Conservation (phyloP, 345 rosid species). For the Erucastrum elatum region DNA sequence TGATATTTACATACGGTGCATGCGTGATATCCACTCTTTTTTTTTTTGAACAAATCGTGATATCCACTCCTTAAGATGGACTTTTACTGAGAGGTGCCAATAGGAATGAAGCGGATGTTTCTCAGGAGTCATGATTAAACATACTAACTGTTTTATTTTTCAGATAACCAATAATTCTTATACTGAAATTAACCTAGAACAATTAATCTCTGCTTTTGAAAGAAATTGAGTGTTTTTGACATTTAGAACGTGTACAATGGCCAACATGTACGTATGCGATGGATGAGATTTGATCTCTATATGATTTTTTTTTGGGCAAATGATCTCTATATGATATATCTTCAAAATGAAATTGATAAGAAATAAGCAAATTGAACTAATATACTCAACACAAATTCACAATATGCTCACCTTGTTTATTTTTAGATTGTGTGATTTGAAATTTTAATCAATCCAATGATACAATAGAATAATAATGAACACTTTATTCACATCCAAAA, state of each 20-base stretch:
- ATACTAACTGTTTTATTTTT: neutral
- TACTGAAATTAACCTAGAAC: neutral
- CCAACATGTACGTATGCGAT: too few relatives aligned
- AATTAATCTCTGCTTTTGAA: neutral
- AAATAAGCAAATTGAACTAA: neutral
- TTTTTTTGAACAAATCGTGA: too few relatives aligned
- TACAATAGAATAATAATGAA: neutral
- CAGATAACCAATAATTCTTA: neutral
- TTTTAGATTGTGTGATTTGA: neutral
- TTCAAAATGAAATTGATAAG: neutral
- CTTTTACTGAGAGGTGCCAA: neutral
- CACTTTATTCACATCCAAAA: neutral
- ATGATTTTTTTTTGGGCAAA: too few relatives aligned
- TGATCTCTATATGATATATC: neutral
- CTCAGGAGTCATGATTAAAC: neutral
- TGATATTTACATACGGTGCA: too few relatives aligned
- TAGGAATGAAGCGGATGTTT: neutral
- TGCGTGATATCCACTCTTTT: too few relatives aligned
- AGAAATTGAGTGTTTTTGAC: neutral
- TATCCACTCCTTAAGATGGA: neutral
- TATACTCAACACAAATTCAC: neutral
- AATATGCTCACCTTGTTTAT: neutral
- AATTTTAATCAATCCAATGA: slow-evolving; percentile 15
- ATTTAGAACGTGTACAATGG: neutral
- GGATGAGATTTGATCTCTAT: neutral